Conservation (phyloP, 2,329 filamentous ascomycete genomes). For the Botrytis sinoallii region DNA sequence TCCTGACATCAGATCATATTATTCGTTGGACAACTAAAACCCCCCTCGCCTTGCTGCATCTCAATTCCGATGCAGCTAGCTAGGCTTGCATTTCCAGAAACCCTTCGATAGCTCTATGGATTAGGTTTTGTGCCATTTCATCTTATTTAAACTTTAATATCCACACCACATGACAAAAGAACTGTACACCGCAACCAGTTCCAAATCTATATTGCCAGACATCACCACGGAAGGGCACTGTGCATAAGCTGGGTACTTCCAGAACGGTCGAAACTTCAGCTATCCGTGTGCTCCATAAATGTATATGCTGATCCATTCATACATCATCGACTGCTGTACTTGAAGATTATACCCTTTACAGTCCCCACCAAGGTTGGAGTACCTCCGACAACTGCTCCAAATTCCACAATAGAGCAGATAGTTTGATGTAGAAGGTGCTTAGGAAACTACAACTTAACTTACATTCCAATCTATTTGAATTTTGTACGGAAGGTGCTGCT, state of each 20-base stretch:
- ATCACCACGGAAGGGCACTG: background rate
- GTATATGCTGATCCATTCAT: background rate
- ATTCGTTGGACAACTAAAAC: slow-evolving; percentile 13
- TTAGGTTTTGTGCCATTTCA: background rate
- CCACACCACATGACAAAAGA: slow-evolving; percentile 11
- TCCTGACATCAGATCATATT: slow-evolving; percentile 23
- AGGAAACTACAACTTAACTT: background rate
- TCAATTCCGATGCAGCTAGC: slow-evolving; percentile 7
- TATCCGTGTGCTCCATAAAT: slow-evolving; percentile 5
- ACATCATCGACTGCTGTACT: slow-evolving; percentile 1
- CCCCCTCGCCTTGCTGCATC: background rate
- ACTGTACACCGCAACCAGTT: slow-evolving; percentile 9
- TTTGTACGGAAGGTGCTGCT: background rate
- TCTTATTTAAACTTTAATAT: slow-evolving; percentile 1
- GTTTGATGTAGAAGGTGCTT: slow-evolving; percentile 8
- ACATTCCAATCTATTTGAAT: background rate
- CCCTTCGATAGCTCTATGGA: slow-evolving; percentile 13
- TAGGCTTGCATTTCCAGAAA: slow-evolving; percentile 1
- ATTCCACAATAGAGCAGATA: background rate
- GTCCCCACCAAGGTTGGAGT: background rate
- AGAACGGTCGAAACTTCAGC: slow-evolving; percentile 2
- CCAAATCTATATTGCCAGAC: slow-evolving; percentile 6
- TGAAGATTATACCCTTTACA: background rate
- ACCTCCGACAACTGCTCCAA: background rate
- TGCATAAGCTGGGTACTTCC: slow-evolving; percentile 10